Base-by-base conservation (phyloP, 306 rosid species). In the Trifolium dubium region DNA sequence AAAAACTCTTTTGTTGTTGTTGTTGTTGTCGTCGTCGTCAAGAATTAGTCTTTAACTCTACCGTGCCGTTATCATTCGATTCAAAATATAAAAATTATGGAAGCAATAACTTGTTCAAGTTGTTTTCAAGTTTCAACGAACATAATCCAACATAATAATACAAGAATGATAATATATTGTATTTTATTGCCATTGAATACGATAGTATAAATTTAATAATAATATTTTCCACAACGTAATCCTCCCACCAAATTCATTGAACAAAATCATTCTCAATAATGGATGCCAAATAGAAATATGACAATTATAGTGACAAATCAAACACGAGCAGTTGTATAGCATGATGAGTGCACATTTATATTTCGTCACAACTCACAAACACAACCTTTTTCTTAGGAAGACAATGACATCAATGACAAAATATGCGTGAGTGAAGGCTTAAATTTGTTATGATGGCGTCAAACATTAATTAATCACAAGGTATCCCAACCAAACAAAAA, bases 271-370 rank as follows among this genome's bases (percentile, higher is more conserved):
- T 60, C n/a, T 59, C 30, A 60, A 76, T 6, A 60, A 76, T 6
- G 81, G 60, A 35, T 67, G 75, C 81, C 88, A 79, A 83, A 64
- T 59, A 77, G 79, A 77, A 81, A 80, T 28, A 83, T 15, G 82
- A 79, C 87, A 76, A 80, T 18, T 44, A 51, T 51, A 12, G 29
- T 32, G 66, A 17, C 70, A 60, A 66, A 77, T 14, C 68, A 35
- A 58, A 56, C 61, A 74, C 56, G 71, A 51, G 79, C 83, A 56
- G 84, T 72, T 82, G 80, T 69, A 10, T 59, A 9, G 67, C 29
- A 59, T 73, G 77, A 62, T 73, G 77, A 67, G 37, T 76, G 75
- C 51, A 47, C 58, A 55, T 34, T 69, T 74, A 69, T 39, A 76
- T 70, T 64, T 81, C 64, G 78, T 76, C 80, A 71, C 73, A 78